Evolutionary conservation across 164 flowering plant genomes (phyloP), one percentile per base, ranked within the genome.

Genomic region (Aristolochia californica): DNA sequence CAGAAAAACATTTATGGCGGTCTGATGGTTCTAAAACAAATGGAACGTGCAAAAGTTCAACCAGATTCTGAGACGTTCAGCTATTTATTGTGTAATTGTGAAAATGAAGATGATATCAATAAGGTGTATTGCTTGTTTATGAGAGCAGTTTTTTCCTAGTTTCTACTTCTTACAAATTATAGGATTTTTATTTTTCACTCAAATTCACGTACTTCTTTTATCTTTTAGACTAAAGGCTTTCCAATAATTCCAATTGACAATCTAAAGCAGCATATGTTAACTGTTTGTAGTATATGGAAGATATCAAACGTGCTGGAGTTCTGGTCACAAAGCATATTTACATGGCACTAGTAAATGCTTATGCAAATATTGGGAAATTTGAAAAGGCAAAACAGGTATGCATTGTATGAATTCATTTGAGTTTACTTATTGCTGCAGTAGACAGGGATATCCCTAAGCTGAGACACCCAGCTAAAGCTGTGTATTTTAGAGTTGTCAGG

Each of bases 301-400:
- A 75, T 66, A 20, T 91, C 79, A 67, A 71, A 60, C 8, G 13
- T 30, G 45, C 70, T 21, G 74, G 80, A 45, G 49, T 83, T 57
- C 71, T 63, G 30, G 63, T 59, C 22, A 79, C 90, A 45, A 88
- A 77, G 73, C 79, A 76, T 18, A 56, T 88, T 55, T 83, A 54
- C 60, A 88, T 85, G 93, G 73, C 95, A 40, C 81, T 84, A 44
- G 72, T 91, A 62, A 81, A 86, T 73, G 94, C 87, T 54, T 86
- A 91, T 77, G 81, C 80, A 48, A 47, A 77, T 59, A 79, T 75
- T 73, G 91, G 95, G 55, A 78, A 74, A 50, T 78, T 84, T 69
- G 88, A 88, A 58, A 80, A 86, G 69, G 96, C 98, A 68, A 88
- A 83, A 74, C 75, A 84, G 98, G 98, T 90, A 71, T 11, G 7